Conservation (phyloP, 2,329 filamentous ascomycete genomes). For the Aspergillus pseudoglaucus region DNA sequence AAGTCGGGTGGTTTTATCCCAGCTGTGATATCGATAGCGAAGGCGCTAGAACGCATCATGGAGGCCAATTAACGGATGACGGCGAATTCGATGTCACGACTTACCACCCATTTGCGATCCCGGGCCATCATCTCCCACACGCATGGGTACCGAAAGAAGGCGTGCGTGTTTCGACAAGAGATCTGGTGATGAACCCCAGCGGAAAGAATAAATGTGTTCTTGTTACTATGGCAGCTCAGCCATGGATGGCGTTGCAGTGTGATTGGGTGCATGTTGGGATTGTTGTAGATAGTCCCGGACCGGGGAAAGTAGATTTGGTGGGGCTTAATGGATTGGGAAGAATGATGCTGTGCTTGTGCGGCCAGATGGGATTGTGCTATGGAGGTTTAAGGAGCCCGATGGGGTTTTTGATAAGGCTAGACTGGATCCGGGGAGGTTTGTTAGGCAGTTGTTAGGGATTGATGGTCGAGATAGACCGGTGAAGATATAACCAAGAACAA, state of each 20-base stretch:
- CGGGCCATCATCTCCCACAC: conserved; percentile 29
- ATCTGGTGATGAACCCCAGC: conserved; percentile 9
- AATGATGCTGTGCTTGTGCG: conserved; percentile 24
- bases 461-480: background rate
- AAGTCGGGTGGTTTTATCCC: conserved; percentile 33
- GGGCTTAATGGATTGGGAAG: conserved; percentile 4
- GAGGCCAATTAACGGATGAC: conserved; percentile 14
- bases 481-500: too few relatives aligned
- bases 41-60: conserved; percentile 12
- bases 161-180: conserved; percentile 13
- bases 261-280: background rate
- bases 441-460: background rate
- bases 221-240: conserved; percentile 9
- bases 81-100: conserved; percentile 10
- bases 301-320: conserved; percentile 6
- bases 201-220: conserved; percentile 12
- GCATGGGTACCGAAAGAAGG: conserved; percentile 16
- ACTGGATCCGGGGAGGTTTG: background rate
- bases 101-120: conserved; percentile 21
- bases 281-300: background rate
- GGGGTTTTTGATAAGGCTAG: background rate
- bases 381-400: conserved; percentile 6
- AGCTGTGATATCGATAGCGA: conserved; percentile 15
- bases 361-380: conserved; percentile 27
- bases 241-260: conserved; percentile 3